phyloP scores from a whole-genome alignment of 1,284 basidiomycete species.

The Amanita bisporigera region DNA sequence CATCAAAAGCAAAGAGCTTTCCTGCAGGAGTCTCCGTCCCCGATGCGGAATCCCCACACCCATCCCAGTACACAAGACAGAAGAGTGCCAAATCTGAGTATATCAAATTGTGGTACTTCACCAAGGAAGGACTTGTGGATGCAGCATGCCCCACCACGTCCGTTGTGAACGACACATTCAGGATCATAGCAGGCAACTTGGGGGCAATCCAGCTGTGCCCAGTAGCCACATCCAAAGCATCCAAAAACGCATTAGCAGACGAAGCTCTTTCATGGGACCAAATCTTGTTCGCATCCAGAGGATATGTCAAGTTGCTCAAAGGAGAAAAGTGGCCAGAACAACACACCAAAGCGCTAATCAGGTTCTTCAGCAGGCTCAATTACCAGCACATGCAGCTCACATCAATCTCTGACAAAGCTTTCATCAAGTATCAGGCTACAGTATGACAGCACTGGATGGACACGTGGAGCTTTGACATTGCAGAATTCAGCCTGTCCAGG shows the following conservation, averaged over 20 bases:
- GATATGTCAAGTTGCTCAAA: background rate
- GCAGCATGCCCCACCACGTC: background rate
- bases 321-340: background rate
- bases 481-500: slow-evolving; percentile 2
- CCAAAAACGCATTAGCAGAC: background rate
- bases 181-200: background rate
- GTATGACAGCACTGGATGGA: background rate
- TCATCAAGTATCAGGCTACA: slow-evolving; percentile 1
- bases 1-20: no score
- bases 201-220: background rate
- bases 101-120: no score
- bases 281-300: background rate
- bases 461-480: background rate
- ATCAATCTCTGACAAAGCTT: background rate
- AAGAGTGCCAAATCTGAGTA: no score
- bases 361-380: background rate
- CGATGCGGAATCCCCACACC: no score
- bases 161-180: background rate
- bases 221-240: background rate
- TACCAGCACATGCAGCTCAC: background rate
- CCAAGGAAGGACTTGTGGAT: background rate
- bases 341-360: background rate
- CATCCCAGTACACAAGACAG: no score
- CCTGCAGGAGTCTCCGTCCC: no score
- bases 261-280: slow-evolving; percentile 2